A percentile compares a stretch with the other conserved stretches of the same genome.
Conservation (phyloP, 1,284 basidiomycete species). For the Cutaneotrichosporon mucoides region DNA sequence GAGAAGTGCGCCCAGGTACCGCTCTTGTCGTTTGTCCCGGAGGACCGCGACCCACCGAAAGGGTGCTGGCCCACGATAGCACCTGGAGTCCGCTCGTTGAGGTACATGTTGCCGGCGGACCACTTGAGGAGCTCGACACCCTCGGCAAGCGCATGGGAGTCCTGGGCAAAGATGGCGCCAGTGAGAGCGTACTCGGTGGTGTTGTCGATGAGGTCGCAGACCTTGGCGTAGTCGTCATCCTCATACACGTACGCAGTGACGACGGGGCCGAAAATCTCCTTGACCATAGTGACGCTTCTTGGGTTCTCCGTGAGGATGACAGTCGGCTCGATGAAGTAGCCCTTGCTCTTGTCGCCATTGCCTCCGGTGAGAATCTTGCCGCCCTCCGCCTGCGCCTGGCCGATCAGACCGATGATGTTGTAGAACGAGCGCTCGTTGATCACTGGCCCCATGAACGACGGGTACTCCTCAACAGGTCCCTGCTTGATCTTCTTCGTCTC, state of each 20-base stretch:
- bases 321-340: slow-evolving; percentile 84
- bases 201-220: slow-evolving; percentile 71
- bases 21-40: slow-evolving; percentile 92
- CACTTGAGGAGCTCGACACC: slow-evolving; percentile 30
- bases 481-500: slow-evolving; percentile 76
- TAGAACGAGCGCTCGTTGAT: slow-evolving; percentile 80
- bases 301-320: slow-evolving; percentile 58
- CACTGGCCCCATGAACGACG: slow-evolving; percentile 84
- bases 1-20: slow-evolving; percentile 80
- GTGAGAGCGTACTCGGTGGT: slow-evolving; percentile 79
- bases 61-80: slow-evolving; percentile 91
- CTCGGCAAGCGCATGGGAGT: slow-evolving; percentile 33
- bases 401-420: slow-evolving; percentile 71
- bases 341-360: slow-evolving; percentile 73
- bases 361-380: slow-evolving; percentile 12
- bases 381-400: slow-evolving; percentile 63
- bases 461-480: slow-evolving; percentile 68
- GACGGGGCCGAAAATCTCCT: slow-evolving; percentile 90
- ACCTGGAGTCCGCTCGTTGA: slow-evolving; percentile 87
- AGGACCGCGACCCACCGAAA: slow-evolving; percentile 80
- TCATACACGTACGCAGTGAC: slow-evolving; percentile 74
- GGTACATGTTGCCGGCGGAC: slow-evolving; percentile 57
- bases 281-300: slow-evolving; percentile 72
- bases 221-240: slow-evolving; percentile 66
- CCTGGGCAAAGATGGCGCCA: slow-evolving; percentile 63